A percentile compares a stretch with the other conserved stretches of the same genome.
Conservation (phyloP, 1,284 basidiomycete species). For the Agroathelia rolfsii region DNA sequence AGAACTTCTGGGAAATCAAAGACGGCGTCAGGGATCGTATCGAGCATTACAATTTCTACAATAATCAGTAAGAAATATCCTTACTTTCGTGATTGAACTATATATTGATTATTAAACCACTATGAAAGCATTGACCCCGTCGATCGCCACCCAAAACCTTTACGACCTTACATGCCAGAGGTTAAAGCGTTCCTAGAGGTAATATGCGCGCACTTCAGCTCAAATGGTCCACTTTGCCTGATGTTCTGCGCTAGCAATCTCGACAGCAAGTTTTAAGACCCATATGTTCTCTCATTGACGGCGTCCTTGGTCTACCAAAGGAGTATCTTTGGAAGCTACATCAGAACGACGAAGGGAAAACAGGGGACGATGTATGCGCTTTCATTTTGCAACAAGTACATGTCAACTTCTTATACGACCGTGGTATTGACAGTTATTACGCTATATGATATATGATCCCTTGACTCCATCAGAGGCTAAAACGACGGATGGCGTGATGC, state of each 20-base stretch:
- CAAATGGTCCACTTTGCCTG: neutral
- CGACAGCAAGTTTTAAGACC: constrained; percentile 21
- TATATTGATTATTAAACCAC: too few relatives aligned
- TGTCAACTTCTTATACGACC: too few relatives aligned
- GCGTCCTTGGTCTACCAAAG: constrained; percentile 23
- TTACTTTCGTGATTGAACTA: too few relatives aligned
- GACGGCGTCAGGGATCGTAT: constrained; percentile 27
- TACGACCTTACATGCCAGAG: constrained; percentile 24
- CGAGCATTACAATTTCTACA: constrained; percentile 28
- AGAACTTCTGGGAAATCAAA: constrained; percentile 27
- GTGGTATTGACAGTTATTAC: constrained; percentile 27
- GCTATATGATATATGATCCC: constrained; percentile 38
- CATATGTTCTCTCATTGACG: constrained; percentile 21
- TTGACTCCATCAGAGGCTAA: constrained; percentile 23
- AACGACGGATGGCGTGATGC: constrained; percentile 30
- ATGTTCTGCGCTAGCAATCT: constrained; percentile 13
- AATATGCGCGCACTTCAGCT: constrained; percentile 2
- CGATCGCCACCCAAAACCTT: constrained; percentile 19
- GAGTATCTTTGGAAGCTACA: constrained; percentile 24
- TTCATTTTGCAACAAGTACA: too few relatives aligned
- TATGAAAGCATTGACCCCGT: constrained; percentile 20
- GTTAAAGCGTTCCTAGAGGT: constrained; percentile 23
- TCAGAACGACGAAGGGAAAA: constrained; percentile 17
- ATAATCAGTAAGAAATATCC: constrained; percentile 16
- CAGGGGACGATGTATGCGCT: constrained; percentile 21